Evolutionary conservation across 352 stramenopile species (phyloP).

Genomic region (Pythium volutum): DNA sequence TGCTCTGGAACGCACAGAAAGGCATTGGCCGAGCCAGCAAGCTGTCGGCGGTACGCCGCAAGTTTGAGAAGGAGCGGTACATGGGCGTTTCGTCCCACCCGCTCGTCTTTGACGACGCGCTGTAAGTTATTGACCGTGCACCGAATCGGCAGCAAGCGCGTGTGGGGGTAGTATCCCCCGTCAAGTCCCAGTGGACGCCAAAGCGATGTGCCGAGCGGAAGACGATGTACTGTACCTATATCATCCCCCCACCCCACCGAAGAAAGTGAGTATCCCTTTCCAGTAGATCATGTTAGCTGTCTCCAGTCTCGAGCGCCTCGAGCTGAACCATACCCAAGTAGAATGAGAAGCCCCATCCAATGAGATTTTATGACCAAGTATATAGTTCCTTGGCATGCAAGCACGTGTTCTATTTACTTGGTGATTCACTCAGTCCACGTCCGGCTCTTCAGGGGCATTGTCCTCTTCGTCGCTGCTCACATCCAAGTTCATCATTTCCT

Average conservation of each 20-base stretch:
- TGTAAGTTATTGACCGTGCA: constrained; percentile 34
- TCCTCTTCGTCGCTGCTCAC: constrained; percentile 85
- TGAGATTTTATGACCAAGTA: constrained; percentile 10
- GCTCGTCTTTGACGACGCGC: constrained; percentile 45
- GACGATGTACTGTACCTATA: constrained; percentile 28
- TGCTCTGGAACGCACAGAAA: constrained; percentile 73
- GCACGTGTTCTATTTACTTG: constrained; percentile 1
- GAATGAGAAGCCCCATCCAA: neutral
- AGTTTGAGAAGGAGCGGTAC: constrained; percentile 85
- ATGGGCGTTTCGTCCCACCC: constrained; percentile 65
- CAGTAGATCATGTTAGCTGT: constrained; percentile 10
- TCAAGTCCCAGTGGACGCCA: neutral
- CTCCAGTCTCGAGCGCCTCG: neutral
- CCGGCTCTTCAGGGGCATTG: constrained; percentile 7
- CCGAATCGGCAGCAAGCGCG: constrained; percentile 6
- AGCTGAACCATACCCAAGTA: constrained; percentile 7
- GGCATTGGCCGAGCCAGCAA: constrained; percentile 71
- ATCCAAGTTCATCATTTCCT: constrained; percentile 70
- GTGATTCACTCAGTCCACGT: constrained; percentile 20
- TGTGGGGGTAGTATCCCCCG: no score
- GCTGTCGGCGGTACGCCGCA: constrained; percentile 75
- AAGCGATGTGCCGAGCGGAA: constrained; percentile 14
- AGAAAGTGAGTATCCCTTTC: constrained; percentile 10
- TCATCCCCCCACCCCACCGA: constrained; percentile 5
- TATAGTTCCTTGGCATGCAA: constrained; percentile 7